A percentile compares a stretch with the other conserved stretches of the same genome.
Evolutionary conservation across 108 stramenopile species (phyloP).

Genomic region (Pinguiococcus pyrenoidosus): DNA sequence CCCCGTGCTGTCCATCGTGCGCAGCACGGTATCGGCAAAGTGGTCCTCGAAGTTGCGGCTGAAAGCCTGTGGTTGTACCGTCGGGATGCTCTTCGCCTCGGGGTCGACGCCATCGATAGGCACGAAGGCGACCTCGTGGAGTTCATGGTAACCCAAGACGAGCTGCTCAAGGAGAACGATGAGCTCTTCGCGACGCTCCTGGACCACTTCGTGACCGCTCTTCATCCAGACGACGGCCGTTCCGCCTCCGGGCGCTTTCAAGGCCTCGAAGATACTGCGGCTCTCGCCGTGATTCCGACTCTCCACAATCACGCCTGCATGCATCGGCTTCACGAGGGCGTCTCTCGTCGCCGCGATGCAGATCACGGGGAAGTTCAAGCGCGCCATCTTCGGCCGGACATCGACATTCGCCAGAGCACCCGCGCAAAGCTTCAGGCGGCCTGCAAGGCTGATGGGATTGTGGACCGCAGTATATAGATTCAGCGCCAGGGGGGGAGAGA

Average conservation of each 20-base stretch:
- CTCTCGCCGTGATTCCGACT: slow-evolving; percentile 39
- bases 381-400: slow-evolving; percentile 43
- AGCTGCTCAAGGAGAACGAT: slow-evolving; percentile 56
- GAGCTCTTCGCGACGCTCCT: slow-evolving; percentile 54
- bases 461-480: slow-evolving; percentile 73
- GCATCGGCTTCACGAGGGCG: slow-evolving; percentile 50
- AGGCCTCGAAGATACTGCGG: slow-evolving; percentile 25
- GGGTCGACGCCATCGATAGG: slow-evolving; percentile 10
- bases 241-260: slow-evolving; percentile 26
- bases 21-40: slow-evolving; percentile 31
- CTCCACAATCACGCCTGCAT: slow-evolving; percentile 51
- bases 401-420: slow-evolving; percentile 59
- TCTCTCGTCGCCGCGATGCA: slow-evolving; percentile 23
- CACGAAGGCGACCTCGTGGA: slow-evolving; percentile 40
- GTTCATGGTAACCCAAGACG: slow-evolving; percentile 53
- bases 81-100: not conserved
- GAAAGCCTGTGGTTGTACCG: too few relatives aligned
- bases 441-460: slow-evolving; percentile 54
- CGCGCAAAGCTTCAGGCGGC: slow-evolving; percentile 55
- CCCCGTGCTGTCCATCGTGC: slow-evolving; percentile 5
- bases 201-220: slow-evolving; percentile 67
- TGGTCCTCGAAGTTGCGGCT: slow-evolving; percentile 26
- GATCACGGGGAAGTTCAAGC: slow-evolving; percentile 45
- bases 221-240: slow-evolving; percentile 61
- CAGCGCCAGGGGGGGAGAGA: slow-evolving; percentile 61